phyloP scores from a whole-genome alignment of 2,329 filamentous ascomycete genomes.

The Venturia nashicola region DNA sequence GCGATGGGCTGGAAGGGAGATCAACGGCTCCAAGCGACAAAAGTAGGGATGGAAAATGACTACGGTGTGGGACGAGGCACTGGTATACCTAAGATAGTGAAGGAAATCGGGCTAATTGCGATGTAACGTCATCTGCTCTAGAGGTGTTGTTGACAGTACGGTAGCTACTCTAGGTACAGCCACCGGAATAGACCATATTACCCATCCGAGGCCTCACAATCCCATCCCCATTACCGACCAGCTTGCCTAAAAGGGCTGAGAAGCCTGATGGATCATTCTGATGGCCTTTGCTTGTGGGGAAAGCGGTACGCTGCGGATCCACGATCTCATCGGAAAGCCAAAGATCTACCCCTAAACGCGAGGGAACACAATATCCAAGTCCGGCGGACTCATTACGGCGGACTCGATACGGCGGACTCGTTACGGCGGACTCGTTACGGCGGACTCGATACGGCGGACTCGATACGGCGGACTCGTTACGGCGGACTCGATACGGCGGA shows the following conservation, averaged over 20 bases:
- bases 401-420: no score
- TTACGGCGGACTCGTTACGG: no score
- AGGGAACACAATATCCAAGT: neutral
- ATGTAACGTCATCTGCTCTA: neutral
- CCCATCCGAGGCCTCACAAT: neutral
- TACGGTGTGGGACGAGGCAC: neutral
- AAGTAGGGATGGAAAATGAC: neutral
- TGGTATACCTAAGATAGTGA: neutral
- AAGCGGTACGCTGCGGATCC: neutral
- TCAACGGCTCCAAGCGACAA: neutral
- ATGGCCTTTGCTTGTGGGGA: neutral
- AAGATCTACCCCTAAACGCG: neutral
- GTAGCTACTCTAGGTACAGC: neutral
- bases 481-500: no score
- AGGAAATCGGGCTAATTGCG: neutral
- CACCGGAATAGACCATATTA: neutral
- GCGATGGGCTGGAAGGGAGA: neutral
- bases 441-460: no score
- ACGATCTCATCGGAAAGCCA: neutral
- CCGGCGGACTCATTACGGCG: neutral
- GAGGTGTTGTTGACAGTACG: neutral
- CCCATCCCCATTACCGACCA: neutral
- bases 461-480: no score
- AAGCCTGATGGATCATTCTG: neutral
- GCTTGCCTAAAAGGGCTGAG: neutral